phyloP scores from a whole-genome alignment of 2,329 filamentous ascomycete genomes.

The Colletotrichum chrysophilum region DNA sequence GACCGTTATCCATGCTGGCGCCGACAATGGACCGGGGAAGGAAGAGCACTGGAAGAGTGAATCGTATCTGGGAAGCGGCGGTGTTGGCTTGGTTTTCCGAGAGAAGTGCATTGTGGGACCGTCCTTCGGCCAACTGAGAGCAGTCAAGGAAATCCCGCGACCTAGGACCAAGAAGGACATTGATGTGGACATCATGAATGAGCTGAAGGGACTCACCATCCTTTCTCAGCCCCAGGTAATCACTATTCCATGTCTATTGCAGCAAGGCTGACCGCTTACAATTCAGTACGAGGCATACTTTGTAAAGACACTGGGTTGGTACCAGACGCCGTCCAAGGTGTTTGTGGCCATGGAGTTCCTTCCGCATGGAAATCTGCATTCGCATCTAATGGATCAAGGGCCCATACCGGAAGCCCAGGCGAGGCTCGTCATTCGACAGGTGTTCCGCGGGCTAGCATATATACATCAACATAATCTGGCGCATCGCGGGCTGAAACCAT shows the following conservation, averaged over 20 bases:
- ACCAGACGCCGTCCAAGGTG: background rate
- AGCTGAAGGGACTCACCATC: background rate
- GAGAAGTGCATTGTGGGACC: background rate
- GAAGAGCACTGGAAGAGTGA: constrained; percentile 2
- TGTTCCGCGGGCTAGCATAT: background rate
- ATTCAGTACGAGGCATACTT: background rate
- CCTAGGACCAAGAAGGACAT: background rate
- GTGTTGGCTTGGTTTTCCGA: background rate
- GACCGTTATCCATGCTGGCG: background rate
- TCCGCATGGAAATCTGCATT: background rate
- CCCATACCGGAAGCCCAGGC: background rate
- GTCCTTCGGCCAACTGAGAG: background rate
- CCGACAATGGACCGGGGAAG: background rate
- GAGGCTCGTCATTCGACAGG: background rate
- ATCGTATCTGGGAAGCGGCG: background rate
- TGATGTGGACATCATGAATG: background rate
- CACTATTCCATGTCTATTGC: background rate
- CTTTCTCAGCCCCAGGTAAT: background rate
- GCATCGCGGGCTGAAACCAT: background rate
- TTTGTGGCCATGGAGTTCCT: background rate
- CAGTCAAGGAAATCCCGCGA: background rate
- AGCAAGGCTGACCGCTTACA: too few species aligned
- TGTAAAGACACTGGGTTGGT: background rate
- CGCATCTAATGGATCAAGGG: background rate
- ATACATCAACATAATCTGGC: background rate